phyloP scores from a whole-genome alignment of 2,329 filamentous ascomycete species.

The Penicillium sp. region DNA sequence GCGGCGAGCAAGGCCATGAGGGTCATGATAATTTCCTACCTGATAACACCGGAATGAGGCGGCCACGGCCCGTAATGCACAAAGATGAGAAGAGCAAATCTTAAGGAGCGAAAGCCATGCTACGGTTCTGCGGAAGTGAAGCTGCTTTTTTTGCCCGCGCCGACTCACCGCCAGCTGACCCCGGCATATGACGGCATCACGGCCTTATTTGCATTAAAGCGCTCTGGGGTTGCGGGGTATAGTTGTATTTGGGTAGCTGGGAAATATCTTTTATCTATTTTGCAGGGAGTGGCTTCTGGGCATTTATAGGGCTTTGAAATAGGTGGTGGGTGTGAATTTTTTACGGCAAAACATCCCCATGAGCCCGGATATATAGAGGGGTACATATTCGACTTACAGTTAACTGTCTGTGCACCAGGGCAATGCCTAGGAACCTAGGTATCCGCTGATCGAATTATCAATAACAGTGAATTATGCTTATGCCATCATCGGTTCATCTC shows the following conservation, averaged over 20 bases:
- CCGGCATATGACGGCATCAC: conserved; percentile 23
- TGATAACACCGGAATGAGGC: conserved; percentile 1
- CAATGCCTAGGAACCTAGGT: background rate
- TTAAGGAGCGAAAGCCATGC: conserved; percentile 10
- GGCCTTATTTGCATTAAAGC: background rate
- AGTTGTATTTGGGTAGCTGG: background rate
- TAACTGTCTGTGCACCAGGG: background rate
- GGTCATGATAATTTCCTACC: background rate
- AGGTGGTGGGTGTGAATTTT: too few species aligned
- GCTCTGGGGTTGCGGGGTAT: background rate
- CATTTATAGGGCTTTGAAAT: too few species aligned
- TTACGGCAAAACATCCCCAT: too few species aligned
- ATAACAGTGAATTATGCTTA: conserved; percentile 19
- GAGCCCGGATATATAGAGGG: background rate
- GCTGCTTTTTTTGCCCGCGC: conserved; percentile 24
- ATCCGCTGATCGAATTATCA: background rate
- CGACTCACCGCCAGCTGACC: conserved; percentile 28
- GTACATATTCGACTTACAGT: background rate
- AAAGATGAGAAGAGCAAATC: conserved; percentile 16
- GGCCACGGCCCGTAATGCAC: conserved; percentile 4
- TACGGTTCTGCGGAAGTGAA: conserved; percentile 18
- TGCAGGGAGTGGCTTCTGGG: background rate
- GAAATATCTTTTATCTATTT: background rate
- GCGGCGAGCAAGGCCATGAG: background rate
- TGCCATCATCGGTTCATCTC: conserved; percentile 8